phyloP scores from a whole-genome alignment of 176 grass and related monocot species.

The Neostapfia colusana region DNA sequence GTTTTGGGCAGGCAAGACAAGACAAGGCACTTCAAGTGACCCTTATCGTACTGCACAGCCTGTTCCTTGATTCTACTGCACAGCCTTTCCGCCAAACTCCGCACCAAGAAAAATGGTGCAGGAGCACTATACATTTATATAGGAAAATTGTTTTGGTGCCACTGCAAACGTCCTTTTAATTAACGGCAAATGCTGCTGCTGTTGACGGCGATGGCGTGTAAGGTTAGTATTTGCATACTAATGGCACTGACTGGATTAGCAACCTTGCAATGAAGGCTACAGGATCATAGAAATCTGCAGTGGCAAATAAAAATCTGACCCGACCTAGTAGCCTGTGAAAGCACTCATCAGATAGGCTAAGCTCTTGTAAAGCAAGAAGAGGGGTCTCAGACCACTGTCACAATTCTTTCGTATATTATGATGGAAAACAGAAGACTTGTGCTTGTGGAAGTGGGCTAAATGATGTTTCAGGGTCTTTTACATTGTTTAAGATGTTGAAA shows the following conservation, averaged over 20 bases:
- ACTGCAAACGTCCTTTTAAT: no score
- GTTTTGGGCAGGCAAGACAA: no score
- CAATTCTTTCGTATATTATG: not conserved
- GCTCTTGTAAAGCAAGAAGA: not conserved
- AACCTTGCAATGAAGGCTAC: no score
- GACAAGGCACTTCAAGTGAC: no score
- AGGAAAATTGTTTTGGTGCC: no score
- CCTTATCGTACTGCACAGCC: not conserved
- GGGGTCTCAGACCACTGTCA: slow-evolving; percentile 8
- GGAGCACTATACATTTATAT: slow-evolving; percentile 19
- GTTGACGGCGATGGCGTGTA: no score
- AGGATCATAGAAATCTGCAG: no score
- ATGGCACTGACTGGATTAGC: no score
- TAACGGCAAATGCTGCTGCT: no score
- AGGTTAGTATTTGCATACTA: no score
- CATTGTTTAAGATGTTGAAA: slow-evolving; percentile 33
- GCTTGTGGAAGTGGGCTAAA: slow-evolving; percentile 32
- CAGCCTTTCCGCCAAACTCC: slow-evolving; percentile 48
- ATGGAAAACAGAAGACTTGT: not conserved
- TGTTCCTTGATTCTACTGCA: slow-evolving; percentile 26
- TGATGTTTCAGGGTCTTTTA: slow-evolving; percentile 33
- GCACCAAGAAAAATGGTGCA: slow-evolving; percentile 43
- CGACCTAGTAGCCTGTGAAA: not conserved
- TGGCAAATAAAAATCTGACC: no score
- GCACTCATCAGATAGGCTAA: slow-evolving; percentile 32